phyloP scores from a whole-genome alignment of 352 stramenopile genomes.

The Pythium diclinum region DNA sequence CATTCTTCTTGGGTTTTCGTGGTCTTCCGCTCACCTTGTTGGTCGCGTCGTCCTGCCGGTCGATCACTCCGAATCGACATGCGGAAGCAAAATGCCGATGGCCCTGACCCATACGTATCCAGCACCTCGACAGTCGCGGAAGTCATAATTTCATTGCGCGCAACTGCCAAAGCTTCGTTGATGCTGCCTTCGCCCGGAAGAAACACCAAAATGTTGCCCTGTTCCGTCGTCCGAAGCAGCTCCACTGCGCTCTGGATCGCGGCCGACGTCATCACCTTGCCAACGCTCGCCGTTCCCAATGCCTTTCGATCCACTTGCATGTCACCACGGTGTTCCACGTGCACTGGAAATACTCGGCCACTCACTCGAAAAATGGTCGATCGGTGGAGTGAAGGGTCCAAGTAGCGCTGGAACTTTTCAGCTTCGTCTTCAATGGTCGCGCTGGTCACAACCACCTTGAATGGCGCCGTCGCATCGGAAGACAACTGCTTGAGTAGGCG shows the following conservation, averaged over 20 bases:
- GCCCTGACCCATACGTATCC: constrained; percentile 1
- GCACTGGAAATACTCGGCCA: constrained; percentile 31
- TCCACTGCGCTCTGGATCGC: constrained; percentile 28
- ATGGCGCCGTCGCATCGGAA: neutral
- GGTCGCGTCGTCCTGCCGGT: too few relatives aligned
- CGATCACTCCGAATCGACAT: neutral
- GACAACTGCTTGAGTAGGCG: constrained; percentile 1
- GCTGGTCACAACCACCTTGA: constrained; percentile 30
- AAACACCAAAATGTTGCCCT: constrained; percentile 31
- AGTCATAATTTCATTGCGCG: constrained; percentile 14
- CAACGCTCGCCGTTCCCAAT: constrained; percentile 11
- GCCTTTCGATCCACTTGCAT: constrained; percentile 15
- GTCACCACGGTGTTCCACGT: constrained; percentile 25
- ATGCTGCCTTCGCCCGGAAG: constrained; percentile 29
- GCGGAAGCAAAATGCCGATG: constrained; percentile 21
- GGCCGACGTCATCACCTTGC: constrained; percentile 15
- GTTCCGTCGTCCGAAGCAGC: constrained; percentile 18
- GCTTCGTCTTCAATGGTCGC: constrained; percentile 27
- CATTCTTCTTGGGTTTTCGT: too few relatives aligned
- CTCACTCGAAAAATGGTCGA: constrained; percentile 25
- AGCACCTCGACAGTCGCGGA: constrained; percentile 17
- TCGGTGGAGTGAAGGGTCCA: constrained; percentile 3
- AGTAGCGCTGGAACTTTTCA: constrained; percentile 19
- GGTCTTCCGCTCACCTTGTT: too few relatives aligned
- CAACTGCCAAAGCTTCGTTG: constrained; percentile 19